Base-by-base conservation (phyloP, 2,329 filamentous ascomycete genomes). In the Sordariomycetes sp. region DNA sequence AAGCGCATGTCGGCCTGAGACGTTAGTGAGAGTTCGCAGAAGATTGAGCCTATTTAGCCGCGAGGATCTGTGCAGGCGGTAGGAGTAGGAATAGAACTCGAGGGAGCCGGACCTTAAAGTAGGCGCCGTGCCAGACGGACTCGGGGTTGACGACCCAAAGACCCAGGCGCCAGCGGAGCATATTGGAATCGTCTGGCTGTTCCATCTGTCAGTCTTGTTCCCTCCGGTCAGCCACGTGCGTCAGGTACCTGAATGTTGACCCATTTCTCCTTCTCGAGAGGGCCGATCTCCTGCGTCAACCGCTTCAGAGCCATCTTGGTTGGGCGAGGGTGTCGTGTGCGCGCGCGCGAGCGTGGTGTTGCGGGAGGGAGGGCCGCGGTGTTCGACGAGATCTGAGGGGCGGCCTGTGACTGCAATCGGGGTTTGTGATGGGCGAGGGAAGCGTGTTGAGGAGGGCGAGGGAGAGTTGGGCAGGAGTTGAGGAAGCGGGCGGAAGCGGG, bases 61-160 rank as follows among this genome's bases (percentile, higher is more conserved):
- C n/a, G n/a, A n/a, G n/a, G n/a, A n/a, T n/a, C n/a, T n/a, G n/a
- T n/a, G n/a, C n/a, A n/a, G n/a, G n/a, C n/a, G n/a, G n/a, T n/a
- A n/a, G n/a, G n/a, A n/a, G n/a, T n/a, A n/a, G n/a, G n/a, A n/a
- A n/a, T n/a, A n/a, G n/a, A n/a, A n/a, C n/a, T n/a, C n/a, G n/a
- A n/a, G n/a, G n/a, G n/a, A 15, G 8, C 39, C 58, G 48, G 36
- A 73, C 73, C 61, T 75, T 88, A 58, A 95, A 86, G 59, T 94
- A 98, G 44, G 84, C 92, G 39, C 88, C 88, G 49, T 94, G 81
- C 68, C 93, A 96, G 43, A 82, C 70, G 42, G 87, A 94, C 47
- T 94, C 88, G 1, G 85, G 76, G 59, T 96, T 96, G 49, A 95
- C 75, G 24, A 95, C 86, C 64, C 94, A 88, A 38, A 98, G 75